phyloP scores from a whole-genome alignment of 805 yeast genomes.

The Saccharomycopsis oosterbeekiorum region DNA sequence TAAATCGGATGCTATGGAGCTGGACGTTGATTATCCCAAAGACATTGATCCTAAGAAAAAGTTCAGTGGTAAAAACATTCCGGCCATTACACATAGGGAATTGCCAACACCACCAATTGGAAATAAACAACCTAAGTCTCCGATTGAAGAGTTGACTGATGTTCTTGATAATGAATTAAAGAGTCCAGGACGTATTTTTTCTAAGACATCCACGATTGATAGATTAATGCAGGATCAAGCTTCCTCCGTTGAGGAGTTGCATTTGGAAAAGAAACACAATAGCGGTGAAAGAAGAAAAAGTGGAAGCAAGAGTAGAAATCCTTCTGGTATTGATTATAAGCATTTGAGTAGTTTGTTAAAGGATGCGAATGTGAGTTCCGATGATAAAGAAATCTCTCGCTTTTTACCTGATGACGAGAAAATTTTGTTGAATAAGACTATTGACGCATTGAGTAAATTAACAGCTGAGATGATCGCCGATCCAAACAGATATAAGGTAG shows the following conservation, averaged over 20 bases:
- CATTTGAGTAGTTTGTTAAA: not conserved
- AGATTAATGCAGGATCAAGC: not conserved
- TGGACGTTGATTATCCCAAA: not conserved
- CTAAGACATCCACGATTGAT: not conserved
- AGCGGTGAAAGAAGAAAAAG: not conserved
- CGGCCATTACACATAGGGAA: not conserved
- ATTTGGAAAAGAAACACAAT: not conserved
- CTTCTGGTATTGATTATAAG: not conserved
- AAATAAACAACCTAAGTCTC: not conserved
- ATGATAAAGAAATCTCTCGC: not conserved
- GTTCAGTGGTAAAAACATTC: not conserved
- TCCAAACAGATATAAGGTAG: conserved; percentile 69
- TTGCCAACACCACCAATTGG: not conserved
- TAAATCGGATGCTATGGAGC: conserved; percentile 17
- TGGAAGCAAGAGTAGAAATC: not conserved
- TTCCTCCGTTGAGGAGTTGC: not conserved
- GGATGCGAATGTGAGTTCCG: not conserved
- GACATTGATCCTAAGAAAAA: not conserved
- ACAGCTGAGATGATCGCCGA: conserved; percentile 89
- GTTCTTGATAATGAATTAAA: not conserved
- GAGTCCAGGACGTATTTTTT: not conserved
- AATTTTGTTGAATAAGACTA: conserved; percentile 70
- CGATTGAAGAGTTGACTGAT: not conserved
- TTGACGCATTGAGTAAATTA: conserved; percentile 74
- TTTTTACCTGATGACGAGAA: conserved; percentile 62